Conservation (phyloP, 2,329 filamentous ascomycete species). For the Aureobasidium pullulans region DNA sequence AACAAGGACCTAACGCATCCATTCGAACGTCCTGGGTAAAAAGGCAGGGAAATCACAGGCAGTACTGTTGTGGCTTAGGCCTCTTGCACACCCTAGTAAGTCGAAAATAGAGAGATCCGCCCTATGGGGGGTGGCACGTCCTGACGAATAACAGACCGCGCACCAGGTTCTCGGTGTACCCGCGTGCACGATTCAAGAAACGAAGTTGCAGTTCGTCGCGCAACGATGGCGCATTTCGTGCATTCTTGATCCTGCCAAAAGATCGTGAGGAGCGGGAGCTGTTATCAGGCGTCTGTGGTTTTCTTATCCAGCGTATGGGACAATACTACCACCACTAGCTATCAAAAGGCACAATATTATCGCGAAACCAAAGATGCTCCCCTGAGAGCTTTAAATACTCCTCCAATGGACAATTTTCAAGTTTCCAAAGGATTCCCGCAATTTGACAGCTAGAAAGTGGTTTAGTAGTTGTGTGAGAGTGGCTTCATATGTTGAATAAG, state of each 20-base stretch:
- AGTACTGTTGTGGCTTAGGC: slow-evolving; percentile 2
- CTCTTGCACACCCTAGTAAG: background rate
- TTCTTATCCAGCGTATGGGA: too few species aligned
- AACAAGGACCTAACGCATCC: slow-evolving; percentile 4
- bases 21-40: background rate
- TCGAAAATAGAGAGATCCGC: background rate
- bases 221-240: slow-evolving; percentile 3
- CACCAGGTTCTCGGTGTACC: slow-evolving; percentile 1
- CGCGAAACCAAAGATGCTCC: too few species aligned
- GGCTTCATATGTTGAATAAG: too few species aligned
- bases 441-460: too few species aligned
- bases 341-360: too few species aligned
- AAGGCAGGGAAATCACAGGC: background rate
- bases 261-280: background rate
- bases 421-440: too few species aligned
- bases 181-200: background rate
- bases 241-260: background rate
- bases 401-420: too few species aligned
- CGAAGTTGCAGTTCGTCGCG: background rate
- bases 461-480: too few species aligned
- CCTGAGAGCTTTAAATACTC: too few species aligned
- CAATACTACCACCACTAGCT: too few species aligned
- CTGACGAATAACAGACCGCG: background rate
- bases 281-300: too few species aligned
- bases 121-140: background rate